Conservation (phyloP, 1,284 basidiomycete species). For the Bondarzewia mesenterica region DNA sequence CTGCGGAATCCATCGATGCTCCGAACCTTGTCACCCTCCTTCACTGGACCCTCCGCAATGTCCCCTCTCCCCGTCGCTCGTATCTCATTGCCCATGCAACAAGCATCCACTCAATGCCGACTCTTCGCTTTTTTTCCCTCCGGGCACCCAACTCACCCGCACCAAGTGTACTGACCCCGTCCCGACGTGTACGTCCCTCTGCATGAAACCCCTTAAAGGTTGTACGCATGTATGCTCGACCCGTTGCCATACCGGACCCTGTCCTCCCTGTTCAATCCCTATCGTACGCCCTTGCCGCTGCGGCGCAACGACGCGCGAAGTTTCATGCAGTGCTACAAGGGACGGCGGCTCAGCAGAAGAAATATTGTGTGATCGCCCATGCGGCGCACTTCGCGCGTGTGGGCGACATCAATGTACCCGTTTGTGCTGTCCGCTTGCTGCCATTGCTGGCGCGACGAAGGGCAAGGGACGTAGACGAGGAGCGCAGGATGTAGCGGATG, state of each 20-base stretch:
- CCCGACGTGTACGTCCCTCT: conserved; percentile 67
- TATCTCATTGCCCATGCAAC: conserved; percentile 80
- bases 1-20: conserved; percentile 70
- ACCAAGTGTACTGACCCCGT: conserved; percentile 64
- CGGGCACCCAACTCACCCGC: conserved; percentile 32
- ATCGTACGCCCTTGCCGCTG: conserved; percentile 76
- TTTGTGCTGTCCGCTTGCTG: conserved; percentile 80
- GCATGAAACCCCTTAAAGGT: conserved; percentile 52
- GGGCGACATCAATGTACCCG: conserved; percentile 79
- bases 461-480: conserved; percentile 56
- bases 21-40: conserved; percentile 68
- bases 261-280: conserved; percentile 66
- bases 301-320: conserved; percentile 50
- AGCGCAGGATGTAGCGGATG: conserved; percentile 35
- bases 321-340: conserved; percentile 41
- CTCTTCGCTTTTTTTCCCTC: conserved; percentile 23
- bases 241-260: conserved; percentile 54
- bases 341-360: conserved; percentile 34
- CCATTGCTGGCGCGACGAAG: conserved; percentile 37
- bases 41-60: conserved; percentile 51
- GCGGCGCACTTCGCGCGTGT: conserved; percentile 66
- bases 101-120: conserved; percentile 44
- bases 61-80: conserved; percentile 60
- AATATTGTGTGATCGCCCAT: conserved; percentile 72
- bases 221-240: conserved; percentile 65